Percentiles rank a stretch among this genome's conserved stretches.
Conservation (phyloP, 169 alveolate species). For the Cryptosporidium ubiquitum region DNA sequence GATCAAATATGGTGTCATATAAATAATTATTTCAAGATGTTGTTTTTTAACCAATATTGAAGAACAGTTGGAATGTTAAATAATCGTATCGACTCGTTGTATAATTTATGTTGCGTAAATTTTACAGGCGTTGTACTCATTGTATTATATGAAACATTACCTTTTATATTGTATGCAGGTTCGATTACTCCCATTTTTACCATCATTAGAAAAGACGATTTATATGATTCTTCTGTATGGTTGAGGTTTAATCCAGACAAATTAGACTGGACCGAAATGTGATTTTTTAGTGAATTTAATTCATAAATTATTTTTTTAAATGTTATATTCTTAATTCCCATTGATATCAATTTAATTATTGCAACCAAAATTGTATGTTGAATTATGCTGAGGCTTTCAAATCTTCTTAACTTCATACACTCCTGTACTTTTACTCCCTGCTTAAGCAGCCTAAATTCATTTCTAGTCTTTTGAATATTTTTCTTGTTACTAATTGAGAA, state of each 20-base stretch:
- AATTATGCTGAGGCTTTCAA: conserved; percentile 33
- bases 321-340: conserved; percentile 23
- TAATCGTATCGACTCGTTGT: not conserved
- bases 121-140: conserved; percentile 18
- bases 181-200: conserved; percentile 58
- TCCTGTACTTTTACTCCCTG: conserved; percentile 11
- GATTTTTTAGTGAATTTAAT: not conserved
- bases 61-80: conserved; percentile 59
- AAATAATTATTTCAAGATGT: conserved; percentile 22
- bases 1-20: conserved; percentile 4
- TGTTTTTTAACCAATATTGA: conserved; percentile 50
- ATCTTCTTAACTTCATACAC: not conserved
- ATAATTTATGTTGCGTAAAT: conserved; percentile 39
- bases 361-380: conserved; percentile 53
- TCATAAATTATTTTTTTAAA: conserved; percentile 39
- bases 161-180: conserved; percentile 13
- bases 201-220: conserved; percentile 34
- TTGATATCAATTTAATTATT: conserved; percentile 15
- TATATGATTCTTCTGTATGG: conserved; percentile 47
- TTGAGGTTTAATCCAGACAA: conserved; percentile 44
- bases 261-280: conserved; percentile 5
- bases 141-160: not conserved
- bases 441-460: conserved; percentile 2
- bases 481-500: not conserved
- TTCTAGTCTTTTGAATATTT: not conserved